These are phyloP conservation scores for Rubia peregrina DNA, from an alignment of 305 asterid species.

Conservation along the genomic window DNA sequence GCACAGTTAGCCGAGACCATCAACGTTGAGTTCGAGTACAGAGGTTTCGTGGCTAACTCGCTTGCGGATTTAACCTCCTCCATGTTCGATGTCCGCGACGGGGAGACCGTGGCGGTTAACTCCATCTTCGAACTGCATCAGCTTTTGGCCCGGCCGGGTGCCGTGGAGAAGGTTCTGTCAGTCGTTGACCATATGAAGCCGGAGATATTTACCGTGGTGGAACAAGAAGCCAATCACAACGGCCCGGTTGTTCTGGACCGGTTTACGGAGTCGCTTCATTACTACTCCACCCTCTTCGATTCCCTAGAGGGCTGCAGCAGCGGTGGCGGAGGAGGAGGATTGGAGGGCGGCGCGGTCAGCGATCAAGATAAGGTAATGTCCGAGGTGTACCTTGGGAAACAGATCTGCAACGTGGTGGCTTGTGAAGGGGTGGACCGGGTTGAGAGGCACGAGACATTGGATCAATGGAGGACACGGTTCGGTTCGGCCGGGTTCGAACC, in stretches of 20 bases:
- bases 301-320: conserved; percentile 65
- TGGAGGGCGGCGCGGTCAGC: conserved; percentile 24
- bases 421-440: conserved; percentile 86
- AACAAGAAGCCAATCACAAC: conserved; percentile 85
- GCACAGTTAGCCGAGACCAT: conserved; percentile 65
- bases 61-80: conserved; percentile 68
- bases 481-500: conserved; percentile 46
- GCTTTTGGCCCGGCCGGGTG: conserved; percentile 57
- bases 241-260: conserved; percentile 68
- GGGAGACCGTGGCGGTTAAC: conserved; percentile 71
- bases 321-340: conserved; percentile 18
- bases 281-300: conserved; percentile 83
- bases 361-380: conserved; percentile 79
- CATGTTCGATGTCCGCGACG: conserved; percentile 62
- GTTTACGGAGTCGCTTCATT: conserved; percentile 70
- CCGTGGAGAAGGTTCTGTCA: conserved; percentile 49
- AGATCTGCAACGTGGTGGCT: conserved; percentile 88
- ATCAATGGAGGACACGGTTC: conserved; percentile 62
- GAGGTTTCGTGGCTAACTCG: conserved; percentile 61
- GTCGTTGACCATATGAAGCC: conserved; percentile 58
- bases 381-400: conserved; percentile 77
- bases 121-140: conserved; percentile 80
- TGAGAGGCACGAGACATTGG: conserved; percentile 83
- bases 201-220: conserved; percentile 67
- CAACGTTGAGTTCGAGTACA: conserved; percentile 61